These are phyloP conservation scores for Arthrinium phaeospermum DNA, from an alignment of 2,329 filamentous ascomycete species.

Conservation along the genomic window DNA sequence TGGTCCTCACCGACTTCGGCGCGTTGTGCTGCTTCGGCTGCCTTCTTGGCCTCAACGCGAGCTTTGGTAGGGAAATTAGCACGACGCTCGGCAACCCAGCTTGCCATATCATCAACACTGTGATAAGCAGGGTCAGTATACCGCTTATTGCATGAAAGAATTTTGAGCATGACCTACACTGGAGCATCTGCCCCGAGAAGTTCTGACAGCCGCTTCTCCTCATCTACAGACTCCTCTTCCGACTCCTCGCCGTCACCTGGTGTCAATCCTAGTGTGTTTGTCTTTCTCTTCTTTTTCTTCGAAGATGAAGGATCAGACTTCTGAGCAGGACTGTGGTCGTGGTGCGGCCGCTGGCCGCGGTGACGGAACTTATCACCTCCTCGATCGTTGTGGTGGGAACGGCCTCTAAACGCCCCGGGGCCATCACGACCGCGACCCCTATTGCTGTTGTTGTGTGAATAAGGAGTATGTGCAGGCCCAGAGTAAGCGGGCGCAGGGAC, in stretches of 20 bases:
- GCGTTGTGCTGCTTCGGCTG: conserved; percentile 53
- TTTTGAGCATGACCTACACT: conserved; percentile 50
- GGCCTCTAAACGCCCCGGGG: conserved; percentile 39
- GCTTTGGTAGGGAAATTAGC: conserved; percentile 81
- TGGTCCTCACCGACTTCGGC: conserved; percentile 67
- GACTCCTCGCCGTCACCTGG: conserved; percentile 68
- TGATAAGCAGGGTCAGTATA: conserved; percentile 8
- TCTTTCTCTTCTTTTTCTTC: conserved; percentile 75
- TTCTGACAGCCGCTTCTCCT: conserved; percentile 65
- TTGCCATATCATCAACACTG: conserved; percentile 72
- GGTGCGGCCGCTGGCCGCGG: conserved; percentile 38
- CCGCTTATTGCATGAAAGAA: background rate
- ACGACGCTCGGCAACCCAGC: conserved; percentile 82
- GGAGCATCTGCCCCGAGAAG: conserved; percentile 61
- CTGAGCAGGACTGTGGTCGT: conserved; percentile 48
- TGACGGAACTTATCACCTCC: conserved; percentile 47
- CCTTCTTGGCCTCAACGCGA: conserved; percentile 68
- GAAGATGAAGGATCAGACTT: conserved; percentile 57
- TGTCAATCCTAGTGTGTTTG: conserved; percentile 74
- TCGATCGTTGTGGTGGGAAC: conserved; percentile 44
- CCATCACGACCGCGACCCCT: conserved; percentile 50
- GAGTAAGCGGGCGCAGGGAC: conserved; percentile 42
- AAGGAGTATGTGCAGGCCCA: conserved; percentile 30
- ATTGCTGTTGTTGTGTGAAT: conserved; percentile 41
- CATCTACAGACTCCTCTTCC: conserved; percentile 73